Evolutionary conservation across 805 yeast genomes (phyloP).

Genomic region (Debaryomyces hansenii): DNA sequence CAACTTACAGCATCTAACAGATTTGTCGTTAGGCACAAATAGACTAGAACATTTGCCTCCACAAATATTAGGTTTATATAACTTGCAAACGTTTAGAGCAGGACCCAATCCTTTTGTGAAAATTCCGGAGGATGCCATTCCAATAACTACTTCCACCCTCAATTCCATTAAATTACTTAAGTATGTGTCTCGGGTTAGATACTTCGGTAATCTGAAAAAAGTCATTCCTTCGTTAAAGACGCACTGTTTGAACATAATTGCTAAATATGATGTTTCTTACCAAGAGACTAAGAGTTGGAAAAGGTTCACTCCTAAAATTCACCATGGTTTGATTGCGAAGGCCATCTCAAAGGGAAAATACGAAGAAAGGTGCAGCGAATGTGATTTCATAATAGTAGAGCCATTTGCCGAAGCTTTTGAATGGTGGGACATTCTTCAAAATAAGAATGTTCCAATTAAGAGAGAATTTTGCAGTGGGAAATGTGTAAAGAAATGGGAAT

Average conservation of each 20-base stretch:
- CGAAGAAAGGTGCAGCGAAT: constrained; percentile 54
- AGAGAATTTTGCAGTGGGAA: constrained; percentile 55
- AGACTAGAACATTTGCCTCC: constrained; percentile 52
- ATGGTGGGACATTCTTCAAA: constrained; percentile 65
- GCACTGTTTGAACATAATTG: constrained; percentile 48
- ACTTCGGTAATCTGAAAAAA: constrained; percentile 13
- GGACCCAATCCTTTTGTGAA: constrained; percentile 52
- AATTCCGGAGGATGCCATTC: constrained; percentile 26
- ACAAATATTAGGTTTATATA: constrained; percentile 47
- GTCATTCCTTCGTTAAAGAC: constrained; percentile 49
- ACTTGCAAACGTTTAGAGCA: constrained; percentile 46
- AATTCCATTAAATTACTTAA: constrained; percentile 25
- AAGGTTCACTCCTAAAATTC: constrained; percentile 41
- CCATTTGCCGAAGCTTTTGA: constrained; percentile 60
- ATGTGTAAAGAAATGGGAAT: constrained; percentile 36
- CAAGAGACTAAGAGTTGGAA: constrained; percentile 59
- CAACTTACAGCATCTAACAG: constrained; percentile 42
- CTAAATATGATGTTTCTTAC: constrained; percentile 52
- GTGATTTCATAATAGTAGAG: constrained; percentile 49
- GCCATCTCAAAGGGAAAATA: constrained; percentile 54
- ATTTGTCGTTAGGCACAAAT: constrained; percentile 53
- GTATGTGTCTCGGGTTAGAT: constrained; percentile 27
- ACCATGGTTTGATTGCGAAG: constrained; percentile 47
- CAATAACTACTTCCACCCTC: constrained; percentile 11
- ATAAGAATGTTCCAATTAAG: constrained; percentile 51